Evolutionary conservation across 768 basidiomycete species (phyloP), one percentile per base, ranked within the genome.

Genomic region (Mycena rosella): DNA sequence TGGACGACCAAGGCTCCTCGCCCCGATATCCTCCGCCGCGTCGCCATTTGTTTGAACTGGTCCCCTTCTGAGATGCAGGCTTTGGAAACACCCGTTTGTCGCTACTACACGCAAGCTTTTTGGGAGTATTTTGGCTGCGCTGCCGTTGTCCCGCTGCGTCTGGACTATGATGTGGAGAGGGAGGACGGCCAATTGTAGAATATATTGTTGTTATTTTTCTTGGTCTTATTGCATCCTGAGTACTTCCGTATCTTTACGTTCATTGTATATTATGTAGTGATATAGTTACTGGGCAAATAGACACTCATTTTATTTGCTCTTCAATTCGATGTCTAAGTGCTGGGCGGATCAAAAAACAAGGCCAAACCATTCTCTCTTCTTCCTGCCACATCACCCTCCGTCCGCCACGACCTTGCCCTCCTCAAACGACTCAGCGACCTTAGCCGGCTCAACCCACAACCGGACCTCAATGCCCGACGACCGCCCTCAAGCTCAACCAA

Each of bases 71-170:
- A 24, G n/a, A 57, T 44, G 55, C 40, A 42, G 22, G 30, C 13
- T 0, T 15, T 59, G 29, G 57, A 59, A 48, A 34, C 2, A 10
- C 29, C 57, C 7, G 45, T 59, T 4, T 59, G 57, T 48, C n/a
- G 32, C 8, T 48, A 59, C 17, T 59, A 59, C 15, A 59, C 57
- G 13, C 44, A 47, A 26, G 20, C 57, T 5, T 59, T 59, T 26
- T 59, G 45, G 44, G 57, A 59, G 32, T 22, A 47, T 22, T 59
- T 59, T 18, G 45, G 57, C 29, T 22, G 44, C 45, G 45, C 57
- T 17, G 57, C 45, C 11, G 45, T 59, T 22, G 7, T 59, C 13
- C 57, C 45, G 10, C 9, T 59, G 32, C 45, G 44, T 26, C 22
- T 59, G n/a, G 57, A 59, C 11, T 45, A 59, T 45, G 30, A 47